Evolutionary conservation across 257 asterid species (phyloP), one percentile per base, ranked within the genome.

Genomic region (Haberlea rhodopensis): DNA sequence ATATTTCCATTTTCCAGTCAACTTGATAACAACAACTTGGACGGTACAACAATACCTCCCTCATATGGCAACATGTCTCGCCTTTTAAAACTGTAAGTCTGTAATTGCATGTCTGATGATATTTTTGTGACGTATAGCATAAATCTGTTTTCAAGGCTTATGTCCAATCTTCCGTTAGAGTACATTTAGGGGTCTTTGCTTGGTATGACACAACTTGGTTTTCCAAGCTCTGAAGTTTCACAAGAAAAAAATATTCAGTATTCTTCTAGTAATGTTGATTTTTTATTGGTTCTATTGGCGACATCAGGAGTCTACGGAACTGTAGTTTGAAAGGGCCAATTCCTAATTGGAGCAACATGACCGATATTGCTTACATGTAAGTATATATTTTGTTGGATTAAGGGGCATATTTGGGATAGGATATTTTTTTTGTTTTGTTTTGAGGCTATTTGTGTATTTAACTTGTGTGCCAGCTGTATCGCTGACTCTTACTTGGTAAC

Each of bases 241-340:
- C 66, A 53, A 34, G 61, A 53, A 40, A 29, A 67, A 2, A 26
- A 20, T 62, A 20, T 29, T 24, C n/a, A 10, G 32, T 66, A 18
- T 28, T 60, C n/a, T 65, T 60, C 54, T 7, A 57, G 34, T 70
- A 20, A 28, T 40, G 26, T 66, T 71, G 21, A 13, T 72, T 57
- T n/a, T 65, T 57, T 21, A 18, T 63, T 60, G 32, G 40, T 53
- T 64, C 66, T 69, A 13, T 77, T 62, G 63, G 29, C 55, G 73
- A 21, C 73, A 62, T 71, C 90, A 94, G 99, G 95, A 94, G 97
- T 81, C 94, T 94, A 60, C 83, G 97, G 79, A 94, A 94, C 89
- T 94, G 99, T 81, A 84, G 80, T 77, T 78, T 94, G 83, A 86
- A 19, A 72, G 99, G 99, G 67, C 73, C 84, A 13, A 70, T 94